Evolutionary conservation across 257 asterid species (phyloP).

Genomic region (Eustoma russellianum): DNA sequence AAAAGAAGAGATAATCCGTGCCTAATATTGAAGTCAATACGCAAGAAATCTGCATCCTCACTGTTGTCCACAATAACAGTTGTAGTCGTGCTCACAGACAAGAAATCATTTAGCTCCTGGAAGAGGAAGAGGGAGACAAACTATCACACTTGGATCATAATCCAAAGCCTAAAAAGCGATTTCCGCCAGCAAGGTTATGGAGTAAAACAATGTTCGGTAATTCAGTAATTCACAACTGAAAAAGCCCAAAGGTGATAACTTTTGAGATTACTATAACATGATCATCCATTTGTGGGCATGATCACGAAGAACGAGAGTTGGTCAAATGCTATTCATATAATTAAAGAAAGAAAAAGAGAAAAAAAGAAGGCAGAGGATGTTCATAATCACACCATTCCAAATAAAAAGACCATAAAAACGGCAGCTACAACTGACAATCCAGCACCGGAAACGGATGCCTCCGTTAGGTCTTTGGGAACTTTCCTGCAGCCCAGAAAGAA

Average conservation of each 20-base stretch:
- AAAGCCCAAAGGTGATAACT: too few relatives aligned
- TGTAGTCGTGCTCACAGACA: constrained; percentile 65
- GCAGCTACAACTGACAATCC: constrained; percentile 87
- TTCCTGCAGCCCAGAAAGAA: constrained; percentile 49
- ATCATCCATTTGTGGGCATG: too few relatives aligned
- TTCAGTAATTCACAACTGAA: too few relatives aligned
- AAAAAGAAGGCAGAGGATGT: too few relatives aligned
- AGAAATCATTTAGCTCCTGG: constrained; percentile 74
- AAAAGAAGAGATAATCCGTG: constrained; percentile 11
- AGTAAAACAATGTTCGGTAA: too few relatives aligned
- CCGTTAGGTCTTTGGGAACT: constrained; percentile 79
- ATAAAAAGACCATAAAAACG: constrained; percentile 61
- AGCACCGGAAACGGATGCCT: constrained; percentile 91
- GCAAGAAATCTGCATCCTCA: constrained; percentile 76
- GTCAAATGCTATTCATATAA: too few relatives aligned
- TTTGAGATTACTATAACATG: too few relatives aligned
- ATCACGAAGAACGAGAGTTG: too few relatives aligned
- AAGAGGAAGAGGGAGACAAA: constrained; percentile 3
- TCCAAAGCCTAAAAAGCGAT: too few relatives aligned
- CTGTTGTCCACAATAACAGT: constrained; percentile 79
- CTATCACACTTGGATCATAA: too few relatives aligned
- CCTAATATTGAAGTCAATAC: constrained; percentile 90
- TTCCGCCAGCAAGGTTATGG: too few relatives aligned
- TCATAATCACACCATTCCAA: constrained; percentile 64
- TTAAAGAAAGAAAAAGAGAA: too few relatives aligned